Evolutionary conservation across 1,139 yeast species (phyloP), one percentile per base, ranked within the genome.

Genomic region (Yamadazyma triangularis): DNA sequence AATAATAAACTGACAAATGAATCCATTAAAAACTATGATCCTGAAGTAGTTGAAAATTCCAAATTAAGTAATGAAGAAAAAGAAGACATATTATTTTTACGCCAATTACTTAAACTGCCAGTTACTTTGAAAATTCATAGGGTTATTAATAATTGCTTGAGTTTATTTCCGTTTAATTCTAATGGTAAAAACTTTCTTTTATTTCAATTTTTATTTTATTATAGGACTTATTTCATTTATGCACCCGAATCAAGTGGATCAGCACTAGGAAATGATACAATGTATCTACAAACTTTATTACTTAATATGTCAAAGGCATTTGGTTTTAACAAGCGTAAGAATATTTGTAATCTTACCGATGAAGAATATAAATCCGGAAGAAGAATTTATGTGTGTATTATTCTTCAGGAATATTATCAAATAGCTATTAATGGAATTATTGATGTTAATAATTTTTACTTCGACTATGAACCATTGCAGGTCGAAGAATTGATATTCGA

Each of bases 141-240:
- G 9, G 42, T 58, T 7, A 62, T 66, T 2, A 51, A 52, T 20
- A 44, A 45, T 2, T 60, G 68, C 31, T 42, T 58, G 3, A 47
- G 47, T 18, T 53, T 51, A 30, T 55, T 60, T 28, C 56, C 55
- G 28, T 38, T 51, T 13, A 30, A 8, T 10, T 6, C 23, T 2
- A 25, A 32, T 20, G 9, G 14, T 10, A 5, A 13, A 12, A 34
- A 31, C 16, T 34, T 31, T 16, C 24, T 26, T 9, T 20, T 31
- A 11, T 32, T 20, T 16, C 32, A 31, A 16, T 30, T 39, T 18
- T 27, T 36, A 18, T 24, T 34, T 15, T 34, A 27, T 19, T 22
- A 31, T 6, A 31, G 19, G 24, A 20, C 23, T 4, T 31, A 34
- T 24, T 24, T 25, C 18, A 21, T 29, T 19, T 14, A 26, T 21